phyloP scores from a whole-genome alignment of 2,329 filamentous ascomycete genomes.

The Fusarium nelsonii region DNA sequence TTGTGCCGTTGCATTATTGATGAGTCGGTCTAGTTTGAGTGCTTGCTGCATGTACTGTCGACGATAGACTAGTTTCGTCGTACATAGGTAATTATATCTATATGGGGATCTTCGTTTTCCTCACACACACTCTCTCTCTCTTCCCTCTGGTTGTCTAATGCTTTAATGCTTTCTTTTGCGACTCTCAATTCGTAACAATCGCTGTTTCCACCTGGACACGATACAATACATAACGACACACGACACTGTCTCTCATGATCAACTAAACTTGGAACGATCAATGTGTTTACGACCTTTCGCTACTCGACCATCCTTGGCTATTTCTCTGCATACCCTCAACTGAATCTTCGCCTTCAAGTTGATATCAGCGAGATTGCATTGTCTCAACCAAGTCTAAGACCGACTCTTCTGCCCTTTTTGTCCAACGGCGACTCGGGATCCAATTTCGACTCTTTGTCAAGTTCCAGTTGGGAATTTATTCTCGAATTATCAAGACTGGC shows the following conservation, averaged over 20 bases:
- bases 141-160: constrained; percentile 11
- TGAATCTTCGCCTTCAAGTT: constrained; percentile 20
- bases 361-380: constrained; percentile 37
- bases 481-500: constrained; percentile 14
- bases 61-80: constrained; percentile 1
- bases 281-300: constrained; percentile 34
- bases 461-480: constrained; percentile 18
- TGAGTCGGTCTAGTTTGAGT: constrained; percentile 33
- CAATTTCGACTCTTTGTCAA: constrained; percentile 22
- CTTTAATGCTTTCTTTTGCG: constrained; percentile 19
- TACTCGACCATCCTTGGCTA: constrained; percentile 33
- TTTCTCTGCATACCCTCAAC: constrained; percentile 33
- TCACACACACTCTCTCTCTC: background rate
- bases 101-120: constrained; percentile 38
- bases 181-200: constrained; percentile 22
- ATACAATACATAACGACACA: constrained; percentile 4
- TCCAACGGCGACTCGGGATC: constrained; percentile 13
- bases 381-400: constrained; percentile 41
- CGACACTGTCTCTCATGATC: constrained; percentile 8
- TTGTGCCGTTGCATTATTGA: constrained; percentile 17
- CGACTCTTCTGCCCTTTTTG: constrained; percentile 16
- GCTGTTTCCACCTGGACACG: constrained; percentile 18
- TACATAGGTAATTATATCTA: constrained; percentile 12
- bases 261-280: constrained; percentile 21
- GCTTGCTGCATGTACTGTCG: background rate